Percentiles rank a stretch among this genome's conserved stretches.
phyloP scores from a whole-genome alignment of 495 filamentous ascomycete species.

The Bombardia bombarda region DNA sequence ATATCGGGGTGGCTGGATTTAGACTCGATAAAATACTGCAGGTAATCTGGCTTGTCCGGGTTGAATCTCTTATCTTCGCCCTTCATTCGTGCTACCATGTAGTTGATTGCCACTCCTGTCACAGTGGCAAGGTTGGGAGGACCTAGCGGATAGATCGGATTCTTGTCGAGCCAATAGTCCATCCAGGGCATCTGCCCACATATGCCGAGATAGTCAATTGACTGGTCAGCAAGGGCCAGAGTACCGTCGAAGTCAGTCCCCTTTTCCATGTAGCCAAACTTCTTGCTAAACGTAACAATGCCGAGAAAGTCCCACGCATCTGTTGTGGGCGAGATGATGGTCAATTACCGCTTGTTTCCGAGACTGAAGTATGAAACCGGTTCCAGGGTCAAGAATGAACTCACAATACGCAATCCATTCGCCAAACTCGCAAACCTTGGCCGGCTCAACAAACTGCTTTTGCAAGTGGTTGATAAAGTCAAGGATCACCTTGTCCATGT shows the following conservation, averaged over 20 bases:
- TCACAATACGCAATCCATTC: constrained; percentile 22
- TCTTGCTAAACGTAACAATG: constrained; percentile 33
- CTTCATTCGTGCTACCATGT: constrained; percentile 13
- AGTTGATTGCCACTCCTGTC: constrained; percentile 13
- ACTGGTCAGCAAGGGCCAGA: constrained; percentile 12
- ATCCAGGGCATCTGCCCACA: constrained; percentile 25
- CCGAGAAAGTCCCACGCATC: constrained; percentile 37
- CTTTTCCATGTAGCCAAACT: constrained; percentile 20
- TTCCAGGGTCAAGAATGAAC: no score
- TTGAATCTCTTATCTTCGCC: constrained; percentile 13
- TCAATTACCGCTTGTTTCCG: not conserved
- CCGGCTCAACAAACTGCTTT: constrained; percentile 14
- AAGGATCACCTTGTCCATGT: constrained; percentile 25
- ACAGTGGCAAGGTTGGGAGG: constrained; percentile 16
- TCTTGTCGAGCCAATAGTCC: constrained; percentile 22
- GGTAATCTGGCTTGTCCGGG: constrained; percentile 14
- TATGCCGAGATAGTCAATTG: constrained; percentile 17
- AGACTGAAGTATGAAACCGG: not conserved
- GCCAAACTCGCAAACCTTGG: constrained; percentile 12
- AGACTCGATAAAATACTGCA: constrained; percentile 24
- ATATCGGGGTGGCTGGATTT: constrained; percentile 18
- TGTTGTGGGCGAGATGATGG: not conserved
- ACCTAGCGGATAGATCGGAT: constrained; percentile 16
- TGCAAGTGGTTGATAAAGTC: constrained; percentile 22
- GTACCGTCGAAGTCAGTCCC: constrained; percentile 19